A percentile compares a stretch with the other conserved stretches of the same genome.
These are phyloP conservation scores for Acanthamoeba lenticulata DNA, from an alignment of 208 protist species.

Conservation along the genomic window DNA sequence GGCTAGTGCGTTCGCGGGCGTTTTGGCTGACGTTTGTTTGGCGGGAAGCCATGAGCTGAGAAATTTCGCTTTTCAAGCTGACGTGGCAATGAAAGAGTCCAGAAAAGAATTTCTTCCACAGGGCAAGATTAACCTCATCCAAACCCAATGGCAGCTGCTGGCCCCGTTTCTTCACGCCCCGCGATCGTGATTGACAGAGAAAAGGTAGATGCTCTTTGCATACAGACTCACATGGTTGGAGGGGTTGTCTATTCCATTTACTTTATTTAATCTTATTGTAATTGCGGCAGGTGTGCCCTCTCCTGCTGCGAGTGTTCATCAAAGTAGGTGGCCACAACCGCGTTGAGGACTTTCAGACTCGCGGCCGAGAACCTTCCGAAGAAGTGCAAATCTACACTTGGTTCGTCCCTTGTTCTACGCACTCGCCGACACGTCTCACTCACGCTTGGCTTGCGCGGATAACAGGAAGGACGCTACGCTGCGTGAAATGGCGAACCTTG, in stretches of 20 bases:
- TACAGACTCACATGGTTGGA: too few relatives aligned
- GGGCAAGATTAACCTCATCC: too few relatives aligned
- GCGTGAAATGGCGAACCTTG: background rate
- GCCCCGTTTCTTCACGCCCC: background rate
- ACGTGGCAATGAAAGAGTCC: background rate
- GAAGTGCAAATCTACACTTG: slow-evolving; percentile 50
- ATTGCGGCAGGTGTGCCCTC: background rate
- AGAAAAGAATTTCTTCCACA: background rate
- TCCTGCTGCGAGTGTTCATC: slow-evolving; percentile 21
- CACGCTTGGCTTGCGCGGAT: background rate
- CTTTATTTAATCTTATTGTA: background rate
- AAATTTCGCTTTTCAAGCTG: background rate
- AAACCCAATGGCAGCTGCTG: background rate
- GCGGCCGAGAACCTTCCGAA: background rate
- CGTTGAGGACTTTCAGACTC: background rate
- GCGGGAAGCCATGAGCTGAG: background rate
- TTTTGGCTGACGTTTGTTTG: background rate
- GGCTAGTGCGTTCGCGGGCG: too few relatives aligned
- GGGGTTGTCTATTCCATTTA: too few relatives aligned
- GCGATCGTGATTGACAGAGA: slow-evolving; percentile 31
- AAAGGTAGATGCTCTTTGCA: background rate
- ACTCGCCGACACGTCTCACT: background rate
- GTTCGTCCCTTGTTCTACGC: background rate
- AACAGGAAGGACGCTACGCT: slow-evolving; percentile 29
- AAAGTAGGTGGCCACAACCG: background rate